Base-by-base conservation (phyloP, 371 early-diverging fungal genomes). In the Mortierella sp. region DNA sequence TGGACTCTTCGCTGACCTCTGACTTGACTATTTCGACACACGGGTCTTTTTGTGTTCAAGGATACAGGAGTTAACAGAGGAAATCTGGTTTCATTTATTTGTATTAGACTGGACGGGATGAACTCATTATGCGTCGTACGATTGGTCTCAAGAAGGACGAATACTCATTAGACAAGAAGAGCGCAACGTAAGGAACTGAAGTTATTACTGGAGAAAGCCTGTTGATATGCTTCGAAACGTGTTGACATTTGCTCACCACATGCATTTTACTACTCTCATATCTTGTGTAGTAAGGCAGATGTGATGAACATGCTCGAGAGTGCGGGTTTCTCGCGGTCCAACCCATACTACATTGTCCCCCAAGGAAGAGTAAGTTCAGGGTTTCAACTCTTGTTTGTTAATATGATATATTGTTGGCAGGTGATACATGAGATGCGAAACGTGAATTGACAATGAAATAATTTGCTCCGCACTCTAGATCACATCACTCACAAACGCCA, bases 261-360 rank as follows among this genome's bases (percentile, higher is more conserved):
- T 26, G 26, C 34, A 8, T n/a, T 24, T 11, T 2, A 48, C 11
- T 64, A 3, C 34, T 11, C 43, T 58, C 29, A 24, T 41, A 29
- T 22, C 53, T 2, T 43, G 45, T 77, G 45, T 77, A 98, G 96
- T 63, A 97, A 96, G 88, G 76, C 92, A 40, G 99, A 99, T 77
- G 95, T 99, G 16, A 90, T 93, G 90, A 98, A 95, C 77, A 87
- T 99, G 73, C 90, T 99, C 26, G 99, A 99, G 86, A 96, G 94
- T 86, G 98, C 99, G 26, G 99, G 99, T 1, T 97, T 99, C 74
- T 96, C 98, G n/a, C 89, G 95, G 41, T 96, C 98, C 22, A 99
- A 99, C 81, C 99, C 99, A 14, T 99, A 99, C 86, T 99, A 98
- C 79, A 98, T 99, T 86, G 99, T 99, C 7, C 98, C 98, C n/a